Percentiles rank a stretch among this genome's conserved stretches.
phyloP scores from a whole-genome alignment of 495 filamentous ascomycete species.

The Lindgomyces ingoldianus region DNA sequence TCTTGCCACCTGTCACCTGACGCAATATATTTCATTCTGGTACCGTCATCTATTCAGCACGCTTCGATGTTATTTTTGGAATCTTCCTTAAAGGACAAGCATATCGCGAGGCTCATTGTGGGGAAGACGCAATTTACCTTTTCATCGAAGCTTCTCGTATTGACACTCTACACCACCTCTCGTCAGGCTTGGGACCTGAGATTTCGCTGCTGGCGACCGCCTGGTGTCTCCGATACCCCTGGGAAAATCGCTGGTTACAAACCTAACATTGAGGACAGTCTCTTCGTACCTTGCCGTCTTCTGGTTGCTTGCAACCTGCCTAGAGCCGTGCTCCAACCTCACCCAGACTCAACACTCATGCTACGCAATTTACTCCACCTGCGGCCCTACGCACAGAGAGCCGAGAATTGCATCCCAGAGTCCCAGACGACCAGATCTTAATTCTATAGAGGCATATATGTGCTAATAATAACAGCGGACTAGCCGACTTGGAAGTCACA shows the following conservation, averaged over 20 bases:
- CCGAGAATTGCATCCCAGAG: constrained; percentile 6
- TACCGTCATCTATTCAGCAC: constrained; percentile 30
- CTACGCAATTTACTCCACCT: constrained; percentile 27
- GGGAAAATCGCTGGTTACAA: constrained; percentile 7
- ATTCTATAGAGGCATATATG: constrained; percentile 9
- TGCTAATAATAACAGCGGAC: constrained; percentile 24
- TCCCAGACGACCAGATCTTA: constrained; percentile 15
- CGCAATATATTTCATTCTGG: constrained; percentile 29
- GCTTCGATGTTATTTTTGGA: constrained; percentile 31
- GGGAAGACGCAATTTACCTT: constrained; percentile 28
- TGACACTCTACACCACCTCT: constrained; percentile 14
- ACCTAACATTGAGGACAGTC: background rate
- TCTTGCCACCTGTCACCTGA: constrained; percentile 33
- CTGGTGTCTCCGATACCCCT: background rate
- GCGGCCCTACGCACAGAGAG: constrained; percentile 26
- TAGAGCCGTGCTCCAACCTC: constrained; percentile 13
- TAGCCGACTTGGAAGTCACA: constrained; percentile 15
- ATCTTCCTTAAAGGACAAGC: background rate
- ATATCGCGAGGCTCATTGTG: constrained; percentile 19
- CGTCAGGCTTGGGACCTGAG: background rate
- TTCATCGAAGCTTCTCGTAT: constrained; percentile 35
- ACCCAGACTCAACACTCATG: background rate
- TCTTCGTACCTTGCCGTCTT: background rate
- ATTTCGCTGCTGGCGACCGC: background rate
- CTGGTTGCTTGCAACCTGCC: constrained; percentile 1